Evolutionary conservation across 768 basidiomycete species (phyloP).

Genomic region (Daedalea quercina): DNA sequence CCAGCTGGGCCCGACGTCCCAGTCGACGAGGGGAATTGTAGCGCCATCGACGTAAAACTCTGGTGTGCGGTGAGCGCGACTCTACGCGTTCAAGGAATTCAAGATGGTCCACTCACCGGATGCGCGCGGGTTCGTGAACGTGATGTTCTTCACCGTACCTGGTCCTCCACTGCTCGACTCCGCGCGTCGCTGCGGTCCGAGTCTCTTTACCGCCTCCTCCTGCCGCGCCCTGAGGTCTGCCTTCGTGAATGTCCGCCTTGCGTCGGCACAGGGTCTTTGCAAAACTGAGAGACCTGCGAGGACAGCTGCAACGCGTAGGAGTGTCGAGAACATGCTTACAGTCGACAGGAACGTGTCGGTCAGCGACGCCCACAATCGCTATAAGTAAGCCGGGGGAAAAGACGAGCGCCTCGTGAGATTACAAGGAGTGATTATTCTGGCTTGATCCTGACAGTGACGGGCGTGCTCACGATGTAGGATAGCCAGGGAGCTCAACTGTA

Average conservation of each 20-base stretch:
- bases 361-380: background rate
- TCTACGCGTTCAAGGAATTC: background rate
- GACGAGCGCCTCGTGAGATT: background rate
- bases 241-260: constrained; percentile 23
- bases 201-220: constrained; percentile 41
- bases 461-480: no score
- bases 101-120: constrained; percentile 34
- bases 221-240: constrained; percentile 39
- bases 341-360: constrained; percentile 1
- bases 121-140: constrained; percentile 61
- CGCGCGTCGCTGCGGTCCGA: constrained; percentile 8
- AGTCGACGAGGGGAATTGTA: constrained; percentile 60
- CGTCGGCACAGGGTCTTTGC: background rate
- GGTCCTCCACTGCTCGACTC: constrained; percentile 5
- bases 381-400: background rate
- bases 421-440: background rate
- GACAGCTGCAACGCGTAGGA: background rate
- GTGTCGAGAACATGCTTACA: constrained; percentile 4
- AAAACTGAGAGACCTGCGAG: background rate
- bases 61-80: constrained; percentile 15
- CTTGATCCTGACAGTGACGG: no score
- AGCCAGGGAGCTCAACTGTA: no score
- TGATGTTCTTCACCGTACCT: constrained; percentile 50
- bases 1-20: constrained; percentile 73
- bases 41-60: constrained; percentile 69